Evolutionary conservation across 352 stramenopile genomes (phyloP).

Genomic region (Aphanomyces invadans): DNA sequence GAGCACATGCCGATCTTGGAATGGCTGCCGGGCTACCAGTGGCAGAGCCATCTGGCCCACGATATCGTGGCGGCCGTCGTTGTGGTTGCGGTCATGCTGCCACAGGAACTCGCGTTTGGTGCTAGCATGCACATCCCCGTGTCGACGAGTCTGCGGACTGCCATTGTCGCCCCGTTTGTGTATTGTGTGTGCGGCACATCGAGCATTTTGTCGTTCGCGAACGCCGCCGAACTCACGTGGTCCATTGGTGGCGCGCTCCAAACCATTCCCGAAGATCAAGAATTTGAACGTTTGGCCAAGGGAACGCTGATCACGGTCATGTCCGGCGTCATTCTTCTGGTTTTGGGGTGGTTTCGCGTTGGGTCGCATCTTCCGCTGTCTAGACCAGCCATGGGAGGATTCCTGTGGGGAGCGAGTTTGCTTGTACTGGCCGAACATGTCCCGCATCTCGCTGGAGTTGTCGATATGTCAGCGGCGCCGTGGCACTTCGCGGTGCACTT

Average conservation of each 20-base stretch:
- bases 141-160: not conserved
- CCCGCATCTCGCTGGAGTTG: not conserved
- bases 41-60: not conserved
- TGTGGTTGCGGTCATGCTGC: not conserved
- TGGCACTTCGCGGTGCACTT: not conserved
- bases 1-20: constrained; percentile 9
- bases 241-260: not conserved
- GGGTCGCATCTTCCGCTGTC: not conserved
- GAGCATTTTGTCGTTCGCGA: constrained; percentile 4
- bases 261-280: not conserved
- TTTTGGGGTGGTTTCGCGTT: not conserved
- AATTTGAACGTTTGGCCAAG: not conserved
- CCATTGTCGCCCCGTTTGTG: not conserved
- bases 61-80: constrained; percentile 4
- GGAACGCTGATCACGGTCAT: not conserved
- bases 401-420: not conserved
- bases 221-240: constrained; percentile 6
- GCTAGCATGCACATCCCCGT: not conserved
- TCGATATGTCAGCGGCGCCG: not conserved
- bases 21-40: constrained; percentile 7
- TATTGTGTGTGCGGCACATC: constrained; percentile 14
- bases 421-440: not conserved
- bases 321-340: not conserved
- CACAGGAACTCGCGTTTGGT: not conserved
- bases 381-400: not conserved